phyloP scores from a whole-genome alignment of 2,329 filamentous ascomycete species.

The Colletotrichum sp. region DNA sequence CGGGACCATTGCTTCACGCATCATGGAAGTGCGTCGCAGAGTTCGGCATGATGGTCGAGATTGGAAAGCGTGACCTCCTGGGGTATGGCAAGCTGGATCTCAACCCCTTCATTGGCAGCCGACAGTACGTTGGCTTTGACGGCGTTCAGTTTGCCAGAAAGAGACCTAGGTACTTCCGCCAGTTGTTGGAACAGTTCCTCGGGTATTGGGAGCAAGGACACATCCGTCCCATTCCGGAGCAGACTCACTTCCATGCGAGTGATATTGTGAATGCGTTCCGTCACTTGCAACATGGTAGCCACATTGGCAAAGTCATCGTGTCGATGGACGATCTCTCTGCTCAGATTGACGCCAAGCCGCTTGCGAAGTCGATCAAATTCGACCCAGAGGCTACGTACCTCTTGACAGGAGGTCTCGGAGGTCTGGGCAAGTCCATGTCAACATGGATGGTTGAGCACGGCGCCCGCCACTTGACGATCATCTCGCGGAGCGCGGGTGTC shows the following conservation, averaged over 20 bases:
- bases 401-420: background rate
- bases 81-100: conserved; percentile 48
- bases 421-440: background rate
- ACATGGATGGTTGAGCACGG: background rate
- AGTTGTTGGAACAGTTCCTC: background rate
- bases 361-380: background rate
- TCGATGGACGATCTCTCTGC: conserved; percentile 5
- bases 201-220: conserved; percentile 21
- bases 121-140: conserved; percentile 26
- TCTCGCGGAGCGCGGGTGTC: conserved; percentile 17
- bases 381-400: conserved; percentile 2
- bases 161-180: background rate
- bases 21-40: conserved; percentile 39
- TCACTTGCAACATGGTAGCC: conserved; percentile 46
- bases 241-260: conserved; percentile 26
- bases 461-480: conserved; percentile 24
- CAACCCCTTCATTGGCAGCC: conserved; percentile 43
- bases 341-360: background rate
- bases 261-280: conserved; percentile 44
- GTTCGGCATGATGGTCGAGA: conserved; percentile 38
- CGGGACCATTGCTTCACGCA: conserved; percentile 31
- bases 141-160: background rate
- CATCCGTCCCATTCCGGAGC: conserved; percentile 3
- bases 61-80: conserved; percentile 37
- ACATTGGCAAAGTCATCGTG: conserved; percentile 50